Conservation (phyloP, 768 basidiomycete genomes). For the Sporobolomyces pararoseus region DNA sequence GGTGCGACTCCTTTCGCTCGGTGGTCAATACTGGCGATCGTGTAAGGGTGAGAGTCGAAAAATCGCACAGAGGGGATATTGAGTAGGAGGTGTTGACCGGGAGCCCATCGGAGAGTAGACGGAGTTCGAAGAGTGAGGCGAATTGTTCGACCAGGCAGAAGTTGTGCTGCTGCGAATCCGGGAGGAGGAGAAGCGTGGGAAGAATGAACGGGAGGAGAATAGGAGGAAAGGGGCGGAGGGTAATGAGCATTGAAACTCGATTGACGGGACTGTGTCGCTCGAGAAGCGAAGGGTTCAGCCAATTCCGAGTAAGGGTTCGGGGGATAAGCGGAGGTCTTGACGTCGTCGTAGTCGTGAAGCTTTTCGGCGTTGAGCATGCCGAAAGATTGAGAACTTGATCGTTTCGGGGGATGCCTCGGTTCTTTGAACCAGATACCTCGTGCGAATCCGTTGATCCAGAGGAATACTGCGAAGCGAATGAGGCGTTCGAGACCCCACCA, state of each 20-base stretch:
- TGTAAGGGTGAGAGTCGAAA: conserved; percentile 69
- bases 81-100: conserved; percentile 74
- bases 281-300: not conserved
- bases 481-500: conserved; percentile 65
- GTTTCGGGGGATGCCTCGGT: not conserved
- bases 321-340: conserved; percentile 11
- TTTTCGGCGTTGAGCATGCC: conserved; percentile 21
- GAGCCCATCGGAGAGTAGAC: conserved; percentile 61
- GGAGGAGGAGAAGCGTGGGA: conserved; percentile 55
- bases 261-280: not conserved
- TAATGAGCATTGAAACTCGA: conserved; percentile 6
- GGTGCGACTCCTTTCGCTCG: conserved; percentile 17
- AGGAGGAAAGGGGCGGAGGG: conserved; percentile 21
- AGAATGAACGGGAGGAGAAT: no score
- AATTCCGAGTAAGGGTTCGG: not conserved
- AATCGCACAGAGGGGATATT: conserved; percentile 63
- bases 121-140: conserved; percentile 64
- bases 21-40: conserved; percentile 60
- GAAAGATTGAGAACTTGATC: conserved; percentile 8
- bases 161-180: conserved; percentile 65
- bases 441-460: conserved; percentile 58
- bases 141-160: conserved; percentile 66
- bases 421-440: conserved; percentile 18
- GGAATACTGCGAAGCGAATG: conserved; percentile 59
- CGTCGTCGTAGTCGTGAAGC: conserved; percentile 16